Evolutionary conservation across 169 alveolate genomes (phyloP).

Genomic region (Toxoplasma gondii): DNA sequence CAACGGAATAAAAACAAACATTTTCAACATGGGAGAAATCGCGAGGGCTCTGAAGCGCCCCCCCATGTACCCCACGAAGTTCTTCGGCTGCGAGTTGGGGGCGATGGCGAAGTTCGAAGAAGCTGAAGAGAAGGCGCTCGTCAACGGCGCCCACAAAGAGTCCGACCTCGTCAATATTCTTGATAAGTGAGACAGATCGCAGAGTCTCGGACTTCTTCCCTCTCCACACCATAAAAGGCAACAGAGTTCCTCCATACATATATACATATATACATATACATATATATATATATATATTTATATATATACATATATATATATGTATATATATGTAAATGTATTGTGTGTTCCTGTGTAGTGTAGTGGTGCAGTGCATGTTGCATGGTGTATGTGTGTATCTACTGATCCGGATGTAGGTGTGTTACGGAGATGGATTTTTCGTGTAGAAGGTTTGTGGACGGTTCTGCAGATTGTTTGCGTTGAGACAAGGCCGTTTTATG

Average conservation of each 20-base stretch:
- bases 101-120: constrained; percentile 95
- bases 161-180: constrained; percentile 90
- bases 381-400: neutral
- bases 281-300: too few species aligned
- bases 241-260: neutral
- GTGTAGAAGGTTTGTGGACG: too few species aligned
- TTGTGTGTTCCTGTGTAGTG: too few species aligned
- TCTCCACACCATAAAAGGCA: too few species aligned
- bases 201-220: neutral
- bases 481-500: too few species aligned
- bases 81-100: constrained; percentile 95
- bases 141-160: constrained; percentile 95
- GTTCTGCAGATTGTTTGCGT: too few species aligned
- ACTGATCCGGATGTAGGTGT: neutral
- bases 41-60: constrained; percentile 93
- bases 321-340: neutral
- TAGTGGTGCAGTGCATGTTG: too few species aligned
- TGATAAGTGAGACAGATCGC: constrained; percentile 83
- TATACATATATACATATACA: neutral
- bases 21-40: constrained; percentile 97
- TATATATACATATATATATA: too few species aligned
- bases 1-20: constrained; percentile 93
- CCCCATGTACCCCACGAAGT: constrained; percentile 93
- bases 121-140: constrained; percentile 93
- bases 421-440: too few species aligned